A percentile compares a stretch with the other conserved stretches of the same genome.
Conservation (phyloP, 129 eudicot species). For the Rutidosis leptorrhynchoides region DNA sequence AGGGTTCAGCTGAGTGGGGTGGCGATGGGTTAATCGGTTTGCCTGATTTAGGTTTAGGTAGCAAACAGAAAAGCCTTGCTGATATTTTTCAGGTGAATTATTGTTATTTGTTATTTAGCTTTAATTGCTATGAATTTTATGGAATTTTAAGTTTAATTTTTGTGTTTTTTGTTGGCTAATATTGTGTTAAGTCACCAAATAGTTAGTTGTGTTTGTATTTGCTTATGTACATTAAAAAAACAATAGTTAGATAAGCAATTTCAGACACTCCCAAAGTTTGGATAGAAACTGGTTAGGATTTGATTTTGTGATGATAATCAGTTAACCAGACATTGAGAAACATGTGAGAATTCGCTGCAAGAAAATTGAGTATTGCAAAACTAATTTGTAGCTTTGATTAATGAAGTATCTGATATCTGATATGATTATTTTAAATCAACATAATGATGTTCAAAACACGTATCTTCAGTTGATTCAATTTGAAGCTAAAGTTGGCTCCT, state of each 20-base stretch:
- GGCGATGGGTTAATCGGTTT: slow-evolving; percentile 90
- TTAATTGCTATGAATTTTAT: slow-evolving; percentile 1
- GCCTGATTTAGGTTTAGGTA: slow-evolving; percentile 86
- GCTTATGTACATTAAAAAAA: too few relatives aligned
- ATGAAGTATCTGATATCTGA: too few relatives aligned
- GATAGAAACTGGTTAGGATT: not conserved
- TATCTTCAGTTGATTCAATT: not conserved
- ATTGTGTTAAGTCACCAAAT: not conserved
- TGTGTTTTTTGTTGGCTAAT: not conserved
- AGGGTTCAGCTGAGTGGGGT: slow-evolving; percentile 80
- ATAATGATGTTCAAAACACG: not conserved
- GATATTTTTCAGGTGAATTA: slow-evolving; percentile 85
- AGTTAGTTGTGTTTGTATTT: too few relatives aligned
- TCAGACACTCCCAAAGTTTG: too few relatives aligned
- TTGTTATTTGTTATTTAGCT: not conserved
- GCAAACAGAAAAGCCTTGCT: slow-evolving; percentile 90
- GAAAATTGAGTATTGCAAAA: slow-evolving; percentile 5
- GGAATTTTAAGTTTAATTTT: too few relatives aligned
- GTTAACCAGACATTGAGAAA: not conserved
- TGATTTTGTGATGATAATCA: not conserved
- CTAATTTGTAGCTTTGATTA: not conserved
- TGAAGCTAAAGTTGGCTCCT: not conserved
- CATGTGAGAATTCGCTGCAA: not conserved
- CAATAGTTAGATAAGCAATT: too few relatives aligned
- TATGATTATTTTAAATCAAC: too few relatives aligned